Percentiles rank a stretch among this genome's conserved stretches.
Conservation (phyloP, 2,329 filamentous ascomycete species). For the Fusarium sp. region DNA sequence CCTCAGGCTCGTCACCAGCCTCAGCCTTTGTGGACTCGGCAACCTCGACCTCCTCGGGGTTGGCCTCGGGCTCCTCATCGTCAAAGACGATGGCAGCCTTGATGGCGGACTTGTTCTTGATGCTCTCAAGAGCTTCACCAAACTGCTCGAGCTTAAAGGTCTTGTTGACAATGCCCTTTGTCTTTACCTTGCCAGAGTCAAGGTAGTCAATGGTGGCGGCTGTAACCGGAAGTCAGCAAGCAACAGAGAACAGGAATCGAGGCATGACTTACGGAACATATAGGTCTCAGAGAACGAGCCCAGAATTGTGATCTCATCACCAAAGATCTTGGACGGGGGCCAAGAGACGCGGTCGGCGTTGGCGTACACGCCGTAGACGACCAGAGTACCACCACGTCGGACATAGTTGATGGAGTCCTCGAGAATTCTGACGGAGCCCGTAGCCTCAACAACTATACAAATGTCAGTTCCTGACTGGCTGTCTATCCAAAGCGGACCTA, state of each 20-base stretch:
- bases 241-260: neutral
- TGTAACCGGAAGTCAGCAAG: slow-evolving; percentile 21
- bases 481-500: slow-evolving; percentile 34
- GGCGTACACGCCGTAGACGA: slow-evolving; percentile 79
- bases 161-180: slow-evolving; percentile 79
- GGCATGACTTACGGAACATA: slow-evolving; percentile 68
- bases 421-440: slow-evolving; percentile 75
- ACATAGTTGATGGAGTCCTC: slow-evolving; percentile 79
- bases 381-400: slow-evolving; percentile 76
- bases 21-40: neutral
- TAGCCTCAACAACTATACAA: slow-evolving; percentile 70
- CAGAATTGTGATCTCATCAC: slow-evolving; percentile 76
- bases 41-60: neutral
- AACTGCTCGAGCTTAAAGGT: slow-evolving; percentile 79
- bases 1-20: slow-evolving; percentile 3
- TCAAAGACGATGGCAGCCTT: slow-evolving; percentile 81
- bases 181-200: slow-evolving; percentile 70
- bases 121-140: slow-evolving; percentile 75
- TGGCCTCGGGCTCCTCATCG: slow-evolving; percentile 46
- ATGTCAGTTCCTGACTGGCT: slow-evolving; percentile 25
- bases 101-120: slow-evolving; percentile 78
- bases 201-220: slow-evolving; percentile 63
- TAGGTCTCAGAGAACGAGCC: slow-evolving; percentile 80
- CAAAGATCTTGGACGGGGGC: slow-evolving; percentile 78
- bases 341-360: slow-evolving; percentile 72